Evolutionary conservation across 1,284 basidiomycete genomes (phyloP).

Genomic region (Leccinum pallidistipes): DNA sequence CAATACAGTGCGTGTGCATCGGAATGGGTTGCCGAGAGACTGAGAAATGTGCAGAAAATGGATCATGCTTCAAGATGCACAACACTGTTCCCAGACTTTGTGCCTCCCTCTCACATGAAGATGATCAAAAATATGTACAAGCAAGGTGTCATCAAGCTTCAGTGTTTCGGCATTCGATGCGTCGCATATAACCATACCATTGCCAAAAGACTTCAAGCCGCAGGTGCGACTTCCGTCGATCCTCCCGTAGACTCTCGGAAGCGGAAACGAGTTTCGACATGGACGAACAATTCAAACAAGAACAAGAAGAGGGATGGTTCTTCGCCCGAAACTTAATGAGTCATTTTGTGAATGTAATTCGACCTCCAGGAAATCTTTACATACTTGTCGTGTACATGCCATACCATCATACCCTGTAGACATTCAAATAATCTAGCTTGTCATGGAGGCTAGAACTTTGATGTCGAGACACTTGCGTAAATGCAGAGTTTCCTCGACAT

Average conservation of each 20-base stretch:
- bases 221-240: neutral
- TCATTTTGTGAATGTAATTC: neutral
- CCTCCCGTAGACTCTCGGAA: conserved; percentile 9
- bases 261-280: conserved; percentile 14
- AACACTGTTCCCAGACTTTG: conserved; percentile 22
- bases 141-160: conserved; percentile 31
- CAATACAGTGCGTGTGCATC: conserved; percentile 6
- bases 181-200: conserved; percentile 24
- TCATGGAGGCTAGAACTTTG: conserved; percentile 31
- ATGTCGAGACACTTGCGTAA: conserved; percentile 59
- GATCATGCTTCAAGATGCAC: conserved; percentile 15
- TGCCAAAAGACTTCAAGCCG: conserved; percentile 13
- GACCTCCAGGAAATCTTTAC: conserved; percentile 11
- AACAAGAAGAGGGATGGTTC: conserved; percentile 17
- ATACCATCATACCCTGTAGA: neutral
- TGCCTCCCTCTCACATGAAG: conserved; percentile 26
- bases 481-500: conserved; percentile 40
- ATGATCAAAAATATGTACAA: conserved; percentile 33
- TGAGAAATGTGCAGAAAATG: conserved; percentile 20
- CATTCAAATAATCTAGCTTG: conserved; percentile 3
- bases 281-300: neutral
- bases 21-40: neutral
- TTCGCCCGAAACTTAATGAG: neutral
- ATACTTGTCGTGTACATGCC: conserved; percentile 1
- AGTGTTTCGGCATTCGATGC: conserved; percentile 28